Evolutionary conservation across 768 basidiomycete species (phyloP), one percentile per base, ranked within the genome.

Genomic region (Trametes punicea): DNA sequence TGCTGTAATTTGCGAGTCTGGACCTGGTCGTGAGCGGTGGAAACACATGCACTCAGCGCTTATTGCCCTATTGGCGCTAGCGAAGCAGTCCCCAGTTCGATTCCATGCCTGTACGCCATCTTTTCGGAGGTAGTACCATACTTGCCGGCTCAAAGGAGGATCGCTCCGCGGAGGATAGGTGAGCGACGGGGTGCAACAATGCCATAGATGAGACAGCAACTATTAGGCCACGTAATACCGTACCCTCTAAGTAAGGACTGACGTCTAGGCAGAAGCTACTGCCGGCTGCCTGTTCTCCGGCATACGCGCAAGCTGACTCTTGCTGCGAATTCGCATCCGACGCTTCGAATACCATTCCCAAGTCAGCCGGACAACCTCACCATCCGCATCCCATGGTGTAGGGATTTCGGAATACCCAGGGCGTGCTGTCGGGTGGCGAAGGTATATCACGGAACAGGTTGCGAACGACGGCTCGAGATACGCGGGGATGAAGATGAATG

Each of bases 351-450:
- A 97, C 91, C 92, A 98, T 72, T 96, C 96, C 97, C 97, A 99
- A 3, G 92, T 88, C 55, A 92, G 81, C 55, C 92, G 85, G 58
- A 98, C 81, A 11, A 97, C 78, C 61, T 95, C 90, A 16, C 97
- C 97, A 65, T 97, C 95, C 0, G 97, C 94, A 60, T 95, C 93
- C 70, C 89, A 98, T 2, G 97, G 97, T 4, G 90, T 91, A 6
- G 96, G 93, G 33, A 99, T 88, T 71, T 99, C 97, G 15, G 88
- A 91, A 73, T 96, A 94, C 6, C 90, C 90, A 0, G 94, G 92
- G n/a, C 93, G 84, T 0, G 96, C 97, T 0, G 95, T 97, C 7
- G 97, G 97, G 65, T 98, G 93, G 33, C 97, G 90, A 29, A 98
- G 83, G 69, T 96, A 98, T 48, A 98, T 77, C 13, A 87, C 87